Evolutionary conservation across 176 grass and related monocot genomes (phyloP), one percentile per base, ranked within the genome.

Genomic region (Raddia guianensis): DNA sequence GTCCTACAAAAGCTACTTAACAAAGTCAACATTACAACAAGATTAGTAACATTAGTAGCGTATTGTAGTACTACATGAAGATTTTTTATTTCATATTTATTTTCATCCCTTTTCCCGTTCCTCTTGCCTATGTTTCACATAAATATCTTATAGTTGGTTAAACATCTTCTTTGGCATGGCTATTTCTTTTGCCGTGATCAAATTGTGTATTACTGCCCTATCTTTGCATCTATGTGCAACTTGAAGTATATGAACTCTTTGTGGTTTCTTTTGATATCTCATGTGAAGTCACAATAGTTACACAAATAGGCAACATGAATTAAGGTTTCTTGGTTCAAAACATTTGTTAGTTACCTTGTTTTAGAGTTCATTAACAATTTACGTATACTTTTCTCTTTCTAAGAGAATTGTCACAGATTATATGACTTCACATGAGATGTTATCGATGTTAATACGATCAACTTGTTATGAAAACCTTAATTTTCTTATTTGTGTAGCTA

Each of bases 401-500:
- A 18, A 76, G 51, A 9, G 67, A 18, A 54, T 49, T 3, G 0
- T 37, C 2, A 55, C 43, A 59, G 54, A 16, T 79, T 77, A 62
- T 50, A 15, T 80, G 50, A 59, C 49, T 83, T 73, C 42, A 65
- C 72, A n/a, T 66, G 7, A 58, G 58, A 50, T 64, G 56, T 60
- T 77, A 42, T 84, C 69, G 14, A 53, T 72, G 59, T 73, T 61
- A 84, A 43, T 71, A 43, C 49, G 32, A 5, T 74, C 20, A 68
- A 43, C 61, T 78, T 18, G 60, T 66, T 63, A 71, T 75, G 59
- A 64, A 71, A 80, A 82, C 60, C 27, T 45, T 56, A 69, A 71
- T 55, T 12, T 89, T 81, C 56, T 64, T 44, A 81, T 71, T 33
- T 76, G 43, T 81, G 68, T 80, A 99, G 96, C 72, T 99, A 77